Base-by-base conservation (phyloP, 2,329 filamentous ascomycete genomes). In the Penicillium sumatraense region DNA sequence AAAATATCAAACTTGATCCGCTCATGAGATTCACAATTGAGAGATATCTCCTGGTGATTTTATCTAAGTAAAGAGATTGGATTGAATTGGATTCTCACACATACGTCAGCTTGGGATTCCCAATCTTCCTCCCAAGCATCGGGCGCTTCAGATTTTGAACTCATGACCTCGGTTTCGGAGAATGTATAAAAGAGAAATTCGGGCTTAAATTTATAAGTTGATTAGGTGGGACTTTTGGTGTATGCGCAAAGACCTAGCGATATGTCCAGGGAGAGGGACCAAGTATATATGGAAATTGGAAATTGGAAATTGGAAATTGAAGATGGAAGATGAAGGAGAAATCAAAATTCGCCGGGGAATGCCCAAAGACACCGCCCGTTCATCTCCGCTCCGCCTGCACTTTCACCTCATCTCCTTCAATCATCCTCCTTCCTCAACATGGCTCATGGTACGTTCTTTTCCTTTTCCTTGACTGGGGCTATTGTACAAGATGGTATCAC, bases 91-190 rank as follows among this genome's bases (percentile, higher is more conserved):
- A 46, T 18, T 31, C 3, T n/a, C 14, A 24, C 38, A 65, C 68
- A 54, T 78, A 87, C 85, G 77, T 96, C 91, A 54, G 89, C 91
- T 69, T 89, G 83, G 5, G 80, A 77, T 72, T 93, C 90, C 92
- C 93, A 98, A 68, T 96, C 90, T 66, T 96, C 88, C 61, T 93
- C 91, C 93, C 93, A 97, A 18, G 91, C 93, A 72, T 92, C 86
- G 33, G 89, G 87, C 55, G 88, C 72, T 77, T 76, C 78, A 79
- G 80, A 80, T 81, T 71, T 75, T 78, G 64, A 61, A 56, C 65
- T 74, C 72, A 77, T 78, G 56, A 63, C 62, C n/a, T n/a, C n/a
- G n/a, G n/a, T n/a, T n/a, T 56, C 49, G 13, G 11, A 14, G 47
- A 42, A 42, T 40, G 26, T 11, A 36, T 10, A n/a, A 56, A 53